Evolutionary conservation across 192 early-diverging fungal genomes (phyloP), one percentile per base, ranked within the genome.

Genomic region (Funneliformis mosseae): DNA sequence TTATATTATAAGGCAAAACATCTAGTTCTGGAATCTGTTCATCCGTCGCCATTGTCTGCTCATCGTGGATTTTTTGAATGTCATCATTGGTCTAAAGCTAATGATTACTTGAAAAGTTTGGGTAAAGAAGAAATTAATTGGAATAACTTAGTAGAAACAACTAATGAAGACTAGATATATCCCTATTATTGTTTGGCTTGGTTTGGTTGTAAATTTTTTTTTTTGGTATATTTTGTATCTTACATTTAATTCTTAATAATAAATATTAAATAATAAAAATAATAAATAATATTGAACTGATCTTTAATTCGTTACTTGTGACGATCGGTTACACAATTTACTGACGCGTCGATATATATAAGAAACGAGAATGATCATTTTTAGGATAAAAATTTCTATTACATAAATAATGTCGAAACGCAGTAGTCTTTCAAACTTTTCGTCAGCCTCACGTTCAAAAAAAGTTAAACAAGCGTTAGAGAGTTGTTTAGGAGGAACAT

Each of bases 1-100:
- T 18, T 46, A 28, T 4, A 25, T 45, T 82, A 67, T 50, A 59
- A 80, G 81, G 89, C 88, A 77, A 92, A 92, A 83, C 97, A 99
- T 82, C 81, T 94, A 74, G 93, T 99, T 7, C 85, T 99, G 55
- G 91, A 90, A 60, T 85, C 93, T 1, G 94, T 91, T n/a, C 97
- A 99, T 82, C 97, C 97, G 77, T 94, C 93, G 16, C 97, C 97
- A 28, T 80, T 99, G 11, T 93, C 93, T 68, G 96, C 95, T 2
- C 88, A 91, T 81, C 84, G 92, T 67, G 97, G 96, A 42, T 99
- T 95, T 83, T 94, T 97, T 84, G 94, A 94, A 8, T 92, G 92
- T 60, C 87, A 88, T 27, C 96, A 96, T 80, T 99, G 97, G 82
- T 90, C 90, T 23, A 88, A 93, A 82, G 92, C 97, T 14, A 99